Evolutionary conservation across 2,329 filamentous ascomycete genomes (phyloP).

Genomic region (Phaeosphaeriaceae sp.): DNA sequence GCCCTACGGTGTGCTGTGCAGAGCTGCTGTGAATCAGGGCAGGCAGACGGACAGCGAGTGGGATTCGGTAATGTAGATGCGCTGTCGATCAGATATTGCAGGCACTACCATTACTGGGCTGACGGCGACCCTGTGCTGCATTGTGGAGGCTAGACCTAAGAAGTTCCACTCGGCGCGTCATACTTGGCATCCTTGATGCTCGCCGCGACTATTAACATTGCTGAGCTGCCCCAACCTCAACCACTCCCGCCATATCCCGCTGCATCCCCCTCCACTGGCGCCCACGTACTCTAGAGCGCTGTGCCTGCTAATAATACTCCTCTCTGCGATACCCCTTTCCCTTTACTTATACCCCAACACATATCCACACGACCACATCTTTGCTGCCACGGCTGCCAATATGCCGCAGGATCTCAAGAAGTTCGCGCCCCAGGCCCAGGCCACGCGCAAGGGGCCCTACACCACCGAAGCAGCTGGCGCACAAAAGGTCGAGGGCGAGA

Average conservation of each 20-base stretch:
- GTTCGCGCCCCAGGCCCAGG: constrained; percentile 55
- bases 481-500: constrained; percentile 78
- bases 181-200: constrained; percentile 16
- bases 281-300: constrained; percentile 18
- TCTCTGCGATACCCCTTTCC: constrained; percentile 29
- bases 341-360: constrained; percentile 21
- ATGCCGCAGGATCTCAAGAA: constrained; percentile 56
- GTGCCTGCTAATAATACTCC: constrained; percentile 9
- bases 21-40: not conserved
- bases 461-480: constrained; percentile 74
- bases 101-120: not conserved
- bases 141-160: not conserved
- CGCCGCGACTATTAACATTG: constrained; percentile 8
- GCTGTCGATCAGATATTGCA: constrained; percentile 10
- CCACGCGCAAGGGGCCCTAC: constrained; percentile 72
- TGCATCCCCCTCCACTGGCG: constrained; percentile 36
- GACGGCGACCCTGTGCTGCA: not conserved
- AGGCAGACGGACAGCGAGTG: not conserved
- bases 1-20: not conserved
- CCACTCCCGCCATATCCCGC: constrained; percentile 15
- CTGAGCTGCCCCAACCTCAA: constrained; percentile 13
- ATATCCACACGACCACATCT: constrained; percentile 7
- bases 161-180: constrained; percentile 22
- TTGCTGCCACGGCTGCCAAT: constrained; percentile 20
- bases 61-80: constrained; percentile 1